Base-by-base conservation (phyloP, 192 early-diverging fungal genomes). In the Backusella tarrabulga region DNA sequence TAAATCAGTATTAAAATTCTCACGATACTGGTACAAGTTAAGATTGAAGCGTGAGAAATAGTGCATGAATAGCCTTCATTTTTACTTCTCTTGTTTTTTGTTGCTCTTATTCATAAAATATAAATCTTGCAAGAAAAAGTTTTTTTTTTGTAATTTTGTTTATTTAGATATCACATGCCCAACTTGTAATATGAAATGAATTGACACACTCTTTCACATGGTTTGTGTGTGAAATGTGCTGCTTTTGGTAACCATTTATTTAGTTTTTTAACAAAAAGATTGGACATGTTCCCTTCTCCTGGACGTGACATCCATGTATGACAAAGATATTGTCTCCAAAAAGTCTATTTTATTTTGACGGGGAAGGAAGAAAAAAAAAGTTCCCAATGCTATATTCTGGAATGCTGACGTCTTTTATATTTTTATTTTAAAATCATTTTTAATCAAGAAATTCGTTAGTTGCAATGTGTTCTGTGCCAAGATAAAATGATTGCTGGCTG, bases 161-260 rank as follows among this genome's bases (percentile, higher is more conserved):
- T 56, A 23, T 71, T 71, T 23, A 38, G 21, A 21, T 6, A 71
- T 38, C 69, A 35, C 69, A 23, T 40, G 21, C 17, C n/a, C 36
- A 46, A 56, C 21, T 56, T 56, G 19, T 56, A 56, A 23, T 56
- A 56, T 56, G 52, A 56, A 56, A 56, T 56, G 54, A 21, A 56
- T 56, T 56, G 54, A 56, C 54, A 56, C 54, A 56, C 54, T 56
- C 54, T 56, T 56, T 56, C 54, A 56, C 54, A 56, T 56, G 54
- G 54, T 26, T 56, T 56, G 21, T 56, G 54, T 56, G 54, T 56
- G 54, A 56, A 56, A 56, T 21, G 8, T 21, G 8, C 19, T 6
- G 26, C 54, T 56, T 56, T 56, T 56, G 7, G n/a, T 7, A 56
- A 21, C 54, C 0, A 32, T 3, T 32, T 32, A 32, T 32, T 21